A percentile compares a stretch with the other conserved stretches of the same genome.
Evolutionary conservation across 2,329 filamentous ascomycete species (phyloP).

Genomic region (Fusarium caatingaense): DNA sequence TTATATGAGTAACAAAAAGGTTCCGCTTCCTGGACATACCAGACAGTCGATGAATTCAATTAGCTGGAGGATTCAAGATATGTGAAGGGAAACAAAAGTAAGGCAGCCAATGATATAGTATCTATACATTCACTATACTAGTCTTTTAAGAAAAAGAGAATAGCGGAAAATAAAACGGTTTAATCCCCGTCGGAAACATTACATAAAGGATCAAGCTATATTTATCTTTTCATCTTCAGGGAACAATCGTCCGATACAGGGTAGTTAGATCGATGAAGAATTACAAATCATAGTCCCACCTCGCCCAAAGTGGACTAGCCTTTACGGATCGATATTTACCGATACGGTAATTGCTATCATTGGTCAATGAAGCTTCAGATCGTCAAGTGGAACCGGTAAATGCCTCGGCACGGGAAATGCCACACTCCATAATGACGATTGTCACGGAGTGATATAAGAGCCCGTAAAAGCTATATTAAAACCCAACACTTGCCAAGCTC

Average conservation of each 20-base stretch:
- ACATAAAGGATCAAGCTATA: not conserved
- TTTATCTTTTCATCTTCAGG: accelerated
- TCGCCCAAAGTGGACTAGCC: not conserved
- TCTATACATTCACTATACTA: too few relatives aligned
- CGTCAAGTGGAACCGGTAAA: conserved; percentile 16
- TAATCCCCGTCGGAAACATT: not conserved
- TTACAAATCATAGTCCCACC: not conserved
- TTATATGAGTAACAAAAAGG: too few relatives aligned
- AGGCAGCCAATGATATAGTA: too few relatives aligned
- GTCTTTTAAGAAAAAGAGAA: too few relatives aligned
- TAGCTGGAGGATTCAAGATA: too few relatives aligned
- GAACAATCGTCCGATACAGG: not conserved
- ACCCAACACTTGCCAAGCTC: not conserved
- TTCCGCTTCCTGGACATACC: too few relatives aligned
- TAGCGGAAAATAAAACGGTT: accelerated
- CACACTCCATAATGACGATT: conserved; percentile 13
- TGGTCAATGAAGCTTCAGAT: not conserved
- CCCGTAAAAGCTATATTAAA: conserved; percentile 11
- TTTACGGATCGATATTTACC: not conserved
- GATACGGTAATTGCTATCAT: conserved; percentile 13
- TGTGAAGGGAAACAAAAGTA: too few relatives aligned
- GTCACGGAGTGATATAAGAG: conserved; percentile 16
- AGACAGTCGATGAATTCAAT: too few relatives aligned
- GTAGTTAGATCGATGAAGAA: not conserved
- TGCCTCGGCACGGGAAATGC: conserved; percentile 17